These are phyloP conservation scores for Zanthoxylum bungeanum DNA, from an alignment of 345 rosid species.

Conservation along the genomic window DNA sequence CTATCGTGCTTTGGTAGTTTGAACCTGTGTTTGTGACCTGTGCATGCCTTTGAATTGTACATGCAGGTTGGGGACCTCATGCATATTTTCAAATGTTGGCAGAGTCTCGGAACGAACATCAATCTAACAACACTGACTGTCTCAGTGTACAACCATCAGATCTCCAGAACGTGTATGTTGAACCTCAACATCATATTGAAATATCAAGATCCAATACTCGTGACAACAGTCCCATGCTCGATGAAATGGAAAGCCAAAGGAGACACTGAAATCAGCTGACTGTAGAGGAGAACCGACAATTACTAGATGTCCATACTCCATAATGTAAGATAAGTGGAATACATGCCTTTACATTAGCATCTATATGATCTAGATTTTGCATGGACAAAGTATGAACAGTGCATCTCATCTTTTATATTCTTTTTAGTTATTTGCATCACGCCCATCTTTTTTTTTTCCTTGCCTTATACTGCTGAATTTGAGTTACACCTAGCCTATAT, in stretches of 20 bases:
- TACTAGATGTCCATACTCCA: background rate
- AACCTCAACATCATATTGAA: constrained; percentile 35
- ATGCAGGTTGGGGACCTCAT: constrained; percentile 96
- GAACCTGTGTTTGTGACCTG: background rate
- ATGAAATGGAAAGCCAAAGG: constrained; percentile 16
- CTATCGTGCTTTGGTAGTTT: background rate
- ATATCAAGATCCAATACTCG: constrained; percentile 26
- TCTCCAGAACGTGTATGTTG: constrained; percentile 49
- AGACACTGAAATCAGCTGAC: constrained; percentile 8
- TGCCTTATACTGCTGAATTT: background rate
- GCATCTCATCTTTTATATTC: background rate
- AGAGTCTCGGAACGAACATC: constrained; percentile 46
- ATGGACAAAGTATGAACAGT: background rate
- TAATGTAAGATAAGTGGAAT: background rate
- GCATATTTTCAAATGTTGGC: constrained; percentile 89
- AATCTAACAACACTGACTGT: constrained; percentile 25
- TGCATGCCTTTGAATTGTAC: background rate
- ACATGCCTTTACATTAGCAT: background rate
- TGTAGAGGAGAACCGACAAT: constrained; percentile 8
- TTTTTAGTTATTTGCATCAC: background rate
- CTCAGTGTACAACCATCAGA: constrained; percentile 38
- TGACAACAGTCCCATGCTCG: constrained; percentile 45
- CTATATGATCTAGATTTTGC: background rate
- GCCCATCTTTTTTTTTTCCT: background rate
- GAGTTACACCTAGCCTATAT: background rate